Base-by-base conservation (phyloP, 805 yeast species). In the Kodamaea jinghongensis region DNA sequence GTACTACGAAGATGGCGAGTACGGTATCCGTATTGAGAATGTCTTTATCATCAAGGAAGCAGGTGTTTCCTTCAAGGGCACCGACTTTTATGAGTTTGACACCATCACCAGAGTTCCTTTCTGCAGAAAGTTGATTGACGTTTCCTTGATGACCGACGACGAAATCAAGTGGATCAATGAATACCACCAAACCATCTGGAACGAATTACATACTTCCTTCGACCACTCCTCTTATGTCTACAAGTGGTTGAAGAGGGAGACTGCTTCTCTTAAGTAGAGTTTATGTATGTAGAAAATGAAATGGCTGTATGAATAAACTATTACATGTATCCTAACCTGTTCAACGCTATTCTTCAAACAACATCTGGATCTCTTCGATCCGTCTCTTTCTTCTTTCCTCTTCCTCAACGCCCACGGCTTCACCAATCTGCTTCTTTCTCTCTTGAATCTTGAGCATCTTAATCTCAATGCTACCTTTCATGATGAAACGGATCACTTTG, bases 371-470 rank as follows among this genome's bases (percentile, higher is more conserved):
- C 49, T 85, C 91, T 49, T 84, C 89, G 25, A 83, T 78, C 53
- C 87, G 69, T 55, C 81, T 70, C 54, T 75, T 76, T 38, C 86
- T 65, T 27, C 86, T 71, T 54, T 83, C 91, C 41, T 83, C 90
- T 51, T 84, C 91, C 45, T 78, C 85, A 3, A 76, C 79, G 29
- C 82, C 86, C 34, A 84, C 81, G 0, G 84, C 86, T 50, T 83
- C 90, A n/a, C 91, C 91, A 43, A 84, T 68, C 36, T 80, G 84
- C 49, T 83, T 73, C 56, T 90, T 91, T 28, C 90, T 67, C 47
- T 86, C 96, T 58, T 90, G 98, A 28, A 91, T 86, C 46, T 77
- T 73, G 35, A 91, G 67, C 93, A 90, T 91, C 50, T 88, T 79
- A 45, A 83, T 93, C 56, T 90, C 98, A 15, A 90, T 86, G 43